Evolutionary conservation across 768 basidiomycete genomes (phyloP).

Genomic region (Phlegmacium glaucopus): DNA sequence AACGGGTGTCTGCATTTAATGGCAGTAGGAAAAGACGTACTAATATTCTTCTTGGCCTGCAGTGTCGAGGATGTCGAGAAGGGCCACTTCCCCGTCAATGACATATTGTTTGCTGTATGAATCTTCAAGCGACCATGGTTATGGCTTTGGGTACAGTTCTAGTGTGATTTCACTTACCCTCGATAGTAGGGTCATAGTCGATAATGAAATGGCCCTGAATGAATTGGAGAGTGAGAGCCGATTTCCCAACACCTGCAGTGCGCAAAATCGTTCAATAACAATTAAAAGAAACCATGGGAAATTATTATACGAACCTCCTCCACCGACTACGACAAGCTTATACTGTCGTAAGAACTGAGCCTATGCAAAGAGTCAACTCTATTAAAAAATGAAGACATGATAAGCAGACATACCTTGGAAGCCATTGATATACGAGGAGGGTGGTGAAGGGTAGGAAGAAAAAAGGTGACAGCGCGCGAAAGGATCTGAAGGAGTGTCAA

Average conservation of each 20-base stretch:
- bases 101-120: constrained; percentile 97
- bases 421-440: constrained; percentile 28
- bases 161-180: constrained; percentile 45
- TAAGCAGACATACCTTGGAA: constrained; percentile 29
- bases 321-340: constrained; percentile 97
- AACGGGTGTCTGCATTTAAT: background rate
- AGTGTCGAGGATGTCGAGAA: constrained; percentile 95
- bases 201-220: constrained; percentile 94
- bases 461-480: constrained; percentile 15
- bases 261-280: background rate
- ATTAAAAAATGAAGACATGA: background rate
- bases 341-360: constrained; percentile 94
- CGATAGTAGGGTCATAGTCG: constrained; percentile 94
- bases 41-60: constrained; percentile 99
- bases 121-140: constrained; percentile 44
- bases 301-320: constrained; percentile 62
- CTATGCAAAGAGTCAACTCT: constrained; percentile 32
- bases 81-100: constrained; percentile 96
- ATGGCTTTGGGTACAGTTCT: background rate
- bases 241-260: constrained; percentile 58
- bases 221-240: constrained; percentile 95
- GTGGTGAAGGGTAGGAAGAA: constrained; percentile 9
- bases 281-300: background rate
- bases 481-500: too few species aligned
- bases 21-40: constrained; percentile 43